Conservation (phyloP, 441 rosid genomes). For the Rhodomyrtus psidioides region DNA sequence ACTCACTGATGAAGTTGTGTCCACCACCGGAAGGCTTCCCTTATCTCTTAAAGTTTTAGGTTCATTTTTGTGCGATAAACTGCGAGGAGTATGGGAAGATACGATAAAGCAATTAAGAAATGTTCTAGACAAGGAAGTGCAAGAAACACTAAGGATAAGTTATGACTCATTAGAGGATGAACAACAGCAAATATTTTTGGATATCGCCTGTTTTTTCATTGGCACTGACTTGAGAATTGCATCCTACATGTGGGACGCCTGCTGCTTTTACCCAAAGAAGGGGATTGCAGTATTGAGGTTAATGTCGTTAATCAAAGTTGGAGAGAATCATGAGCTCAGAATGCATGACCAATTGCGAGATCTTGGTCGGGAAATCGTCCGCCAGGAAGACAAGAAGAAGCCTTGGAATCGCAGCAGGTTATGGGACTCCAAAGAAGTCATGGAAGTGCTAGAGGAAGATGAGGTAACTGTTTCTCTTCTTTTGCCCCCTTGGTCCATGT, state of each 20-base stretch:
- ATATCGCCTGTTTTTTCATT: too few relatives aligned
- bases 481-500: not conserved
- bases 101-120: too few relatives aligned
- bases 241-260: too few relatives aligned
- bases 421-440: not conserved
- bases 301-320: too few relatives aligned
- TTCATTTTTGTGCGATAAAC: accelerated
- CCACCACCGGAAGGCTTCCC: not conserved
- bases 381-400: not conserved
- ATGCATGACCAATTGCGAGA: not conserved
- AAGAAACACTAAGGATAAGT: not conserved
- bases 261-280: too few relatives aligned
- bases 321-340: too few relatives aligned
- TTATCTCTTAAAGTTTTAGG: not conserved
- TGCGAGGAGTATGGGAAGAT: not conserved
- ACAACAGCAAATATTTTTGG: too few relatives aligned
- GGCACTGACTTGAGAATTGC: too few relatives aligned
- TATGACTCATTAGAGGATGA: too few relatives aligned
- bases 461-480: not conserved
- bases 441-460: not conserved
- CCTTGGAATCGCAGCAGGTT: not conserved
- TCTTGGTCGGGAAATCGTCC: not conserved
- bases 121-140: accelerated
- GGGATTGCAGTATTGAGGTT: not conserved
- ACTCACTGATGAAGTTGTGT: not conserved